Conservation (phyloP, 768 basidiomycete genomes). For the Pleurotus sapidus region DNA sequence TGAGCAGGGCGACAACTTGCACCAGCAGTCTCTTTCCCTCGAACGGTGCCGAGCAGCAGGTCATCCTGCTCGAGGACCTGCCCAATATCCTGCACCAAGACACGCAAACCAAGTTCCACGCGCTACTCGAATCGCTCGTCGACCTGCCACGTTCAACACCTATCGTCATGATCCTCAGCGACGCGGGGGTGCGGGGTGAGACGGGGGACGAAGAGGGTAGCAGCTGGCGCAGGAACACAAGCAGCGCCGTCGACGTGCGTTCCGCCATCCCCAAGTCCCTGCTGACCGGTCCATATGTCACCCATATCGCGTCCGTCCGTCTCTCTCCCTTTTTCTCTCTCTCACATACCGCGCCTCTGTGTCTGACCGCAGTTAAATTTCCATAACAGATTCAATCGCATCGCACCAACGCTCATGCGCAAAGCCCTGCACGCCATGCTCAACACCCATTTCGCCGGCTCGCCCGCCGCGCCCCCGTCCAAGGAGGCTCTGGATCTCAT, state of each 20-base stretch:
- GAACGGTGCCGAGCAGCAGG: conserved; percentile 34
- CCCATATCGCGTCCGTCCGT: conserved; percentile 67
- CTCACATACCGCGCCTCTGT: not conserved
- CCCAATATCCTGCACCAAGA: conserved; percentile 82
- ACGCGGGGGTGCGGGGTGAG: conserved; percentile 78
- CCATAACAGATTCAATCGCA: conserved; percentile 77
- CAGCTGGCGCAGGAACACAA: conserved; percentile 38
- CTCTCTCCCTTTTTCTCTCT: not conserved
- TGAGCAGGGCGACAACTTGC: conserved; percentile 66
- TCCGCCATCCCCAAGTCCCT: conserved; percentile 70
- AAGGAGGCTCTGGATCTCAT: conserved; percentile 74
- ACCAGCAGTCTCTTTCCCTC: conserved; percentile 41
- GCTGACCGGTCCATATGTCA: conserved; percentile 68
- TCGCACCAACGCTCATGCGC: conserved; percentile 82
- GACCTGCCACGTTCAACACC: conserved; percentile 46
- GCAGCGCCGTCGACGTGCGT: conserved; percentile 59
- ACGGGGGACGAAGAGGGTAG: conserved; percentile 44
- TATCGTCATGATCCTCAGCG: conserved; percentile 79
- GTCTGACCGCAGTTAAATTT: not conserved
- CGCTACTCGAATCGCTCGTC: conserved; percentile 58
- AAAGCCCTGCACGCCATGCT: conserved; percentile 71
- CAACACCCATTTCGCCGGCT: conserved; percentile 37
- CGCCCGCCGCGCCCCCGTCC: conserved; percentile 39
- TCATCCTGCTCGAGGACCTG: conserved; percentile 86
- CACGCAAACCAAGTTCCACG: conserved; percentile 73